Evolutionary conservation across 2,329 filamentous ascomycete genomes (phyloP).

Genomic region (Davidsoniella eucalypti): DNA sequence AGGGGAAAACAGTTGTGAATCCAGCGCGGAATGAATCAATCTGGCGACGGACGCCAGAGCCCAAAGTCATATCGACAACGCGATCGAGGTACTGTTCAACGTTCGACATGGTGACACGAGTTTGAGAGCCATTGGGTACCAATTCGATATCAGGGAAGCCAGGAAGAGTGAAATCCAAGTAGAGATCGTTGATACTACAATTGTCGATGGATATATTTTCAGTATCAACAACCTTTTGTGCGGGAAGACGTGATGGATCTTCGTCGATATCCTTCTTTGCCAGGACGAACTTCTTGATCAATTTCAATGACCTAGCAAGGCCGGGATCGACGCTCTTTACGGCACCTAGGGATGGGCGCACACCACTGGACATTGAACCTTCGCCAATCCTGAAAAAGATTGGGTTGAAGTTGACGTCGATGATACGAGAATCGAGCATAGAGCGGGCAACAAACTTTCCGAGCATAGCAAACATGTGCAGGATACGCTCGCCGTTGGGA

Average conservation of each 20-base stretch:
- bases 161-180: constrained; percentile 86
- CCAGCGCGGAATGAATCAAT: constrained; percentile 80
- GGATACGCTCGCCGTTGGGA: constrained; percentile 71
- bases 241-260: constrained; percentile 44
- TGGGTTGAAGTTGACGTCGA: constrained; percentile 92
- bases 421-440: constrained; percentile 96
- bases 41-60: constrained; percentile 73
- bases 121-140: constrained; percentile 54
- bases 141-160: constrained; percentile 82
- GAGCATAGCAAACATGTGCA: constrained; percentile 80
- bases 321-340: constrained; percentile 79
- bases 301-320: constrained; percentile 67
- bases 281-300: constrained; percentile 72
- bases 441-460: constrained; percentile 95
- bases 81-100: constrained; percentile 77
- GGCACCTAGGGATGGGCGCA: constrained; percentile 73
- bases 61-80: constrained; percentile 82
- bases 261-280: constrained; percentile 72
- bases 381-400: constrained; percentile 94
- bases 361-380: constrained; percentile 36
- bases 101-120: constrained; percentile 71
- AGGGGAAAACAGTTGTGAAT: constrained; percentile 93
- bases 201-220: constrained; percentile 58
- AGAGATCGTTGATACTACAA: constrained; percentile 68
- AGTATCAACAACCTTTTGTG: constrained; percentile 55